Percentiles rank a stretch among this genome's conserved stretches.
Conservation (phyloP, 306 rosid species). For the Cucumis melo region DNA sequence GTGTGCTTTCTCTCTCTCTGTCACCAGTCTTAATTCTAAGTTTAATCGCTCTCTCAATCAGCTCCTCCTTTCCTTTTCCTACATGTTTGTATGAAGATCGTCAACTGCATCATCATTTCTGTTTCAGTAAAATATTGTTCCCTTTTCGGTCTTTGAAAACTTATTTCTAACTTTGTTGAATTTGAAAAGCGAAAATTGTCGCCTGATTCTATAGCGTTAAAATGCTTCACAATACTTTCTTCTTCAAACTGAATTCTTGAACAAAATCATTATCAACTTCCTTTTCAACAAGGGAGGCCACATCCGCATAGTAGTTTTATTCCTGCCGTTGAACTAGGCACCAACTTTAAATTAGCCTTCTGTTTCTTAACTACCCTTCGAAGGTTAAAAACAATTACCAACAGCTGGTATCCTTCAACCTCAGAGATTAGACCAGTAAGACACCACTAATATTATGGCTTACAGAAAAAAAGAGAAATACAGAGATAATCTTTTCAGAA, state of each 20-base stretch:
- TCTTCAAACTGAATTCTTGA: background rate
- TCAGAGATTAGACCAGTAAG: background rate
- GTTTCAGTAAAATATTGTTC: background rate
- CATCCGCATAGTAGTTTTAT: background rate
- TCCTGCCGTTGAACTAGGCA: background rate
- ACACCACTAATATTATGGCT: background rate
- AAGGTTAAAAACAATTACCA: background rate
- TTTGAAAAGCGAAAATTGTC: background rate
- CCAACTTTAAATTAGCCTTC: background rate
- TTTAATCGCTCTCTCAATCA: background rate
- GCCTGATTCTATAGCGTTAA: background rate
- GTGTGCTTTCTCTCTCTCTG: slow-evolving; percentile 7
- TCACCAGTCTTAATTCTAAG: background rate
- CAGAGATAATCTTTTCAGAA: background rate
- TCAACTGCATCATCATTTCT: background rate
- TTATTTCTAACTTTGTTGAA: background rate
- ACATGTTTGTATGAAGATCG: background rate
- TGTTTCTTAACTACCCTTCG: background rate
- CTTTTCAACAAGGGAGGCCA: background rate
- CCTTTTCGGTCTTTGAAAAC: background rate
- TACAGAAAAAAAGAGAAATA: background rate
- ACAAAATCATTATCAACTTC: background rate
- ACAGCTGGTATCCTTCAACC: background rate
- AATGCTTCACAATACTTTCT: background rate
- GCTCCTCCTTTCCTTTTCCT: background rate